Conservation (phyloP, 345 rosid species). For the Raphanus raphanistrum region DNA sequence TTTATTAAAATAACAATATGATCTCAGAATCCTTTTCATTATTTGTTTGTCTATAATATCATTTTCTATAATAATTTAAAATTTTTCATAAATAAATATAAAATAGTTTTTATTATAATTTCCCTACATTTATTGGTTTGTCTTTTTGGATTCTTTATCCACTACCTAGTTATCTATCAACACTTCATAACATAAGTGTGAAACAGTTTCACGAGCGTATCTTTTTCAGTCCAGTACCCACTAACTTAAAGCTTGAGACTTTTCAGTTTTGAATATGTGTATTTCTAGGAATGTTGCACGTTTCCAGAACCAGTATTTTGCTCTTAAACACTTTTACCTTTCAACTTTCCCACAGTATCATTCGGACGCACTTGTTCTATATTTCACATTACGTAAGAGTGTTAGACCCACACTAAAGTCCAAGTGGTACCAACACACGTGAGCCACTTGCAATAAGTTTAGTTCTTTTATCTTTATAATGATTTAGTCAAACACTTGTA, state of each 20-base stretch:
- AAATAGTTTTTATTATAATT: no score
- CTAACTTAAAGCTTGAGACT: slow-evolving; percentile 17
- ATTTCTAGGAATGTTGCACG: slow-evolving; percentile 31
- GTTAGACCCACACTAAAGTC: slow-evolving; percentile 32
- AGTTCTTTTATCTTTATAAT: slow-evolving; percentile 24
- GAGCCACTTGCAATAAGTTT: slow-evolving; percentile 34
- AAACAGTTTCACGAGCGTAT: slow-evolving; percentile 8
- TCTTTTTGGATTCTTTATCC: neutral
- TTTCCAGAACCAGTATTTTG: neutral
- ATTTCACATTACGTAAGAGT: slow-evolving; percentile 19
- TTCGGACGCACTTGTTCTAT: slow-evolving; percentile 16
- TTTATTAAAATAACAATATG: no score
- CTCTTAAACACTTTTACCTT: neutral
- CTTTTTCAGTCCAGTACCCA: slow-evolving; percentile 10
- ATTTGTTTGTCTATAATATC: no score
- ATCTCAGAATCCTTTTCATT: no score
- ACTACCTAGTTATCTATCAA: slow-evolving; percentile 2
- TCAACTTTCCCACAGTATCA: slow-evolving; percentile 25
- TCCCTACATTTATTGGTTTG: neutral
- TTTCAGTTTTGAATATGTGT: neutral
- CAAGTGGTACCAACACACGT: slow-evolving; percentile 30
- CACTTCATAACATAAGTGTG: neutral
- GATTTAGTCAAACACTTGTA: slow-evolving; percentile 16
- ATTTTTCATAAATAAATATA: no score
- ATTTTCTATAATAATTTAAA: no score